Conservation (phyloP, 495 filamentous ascomycete genomes). For the Tuber borchii region DNA sequence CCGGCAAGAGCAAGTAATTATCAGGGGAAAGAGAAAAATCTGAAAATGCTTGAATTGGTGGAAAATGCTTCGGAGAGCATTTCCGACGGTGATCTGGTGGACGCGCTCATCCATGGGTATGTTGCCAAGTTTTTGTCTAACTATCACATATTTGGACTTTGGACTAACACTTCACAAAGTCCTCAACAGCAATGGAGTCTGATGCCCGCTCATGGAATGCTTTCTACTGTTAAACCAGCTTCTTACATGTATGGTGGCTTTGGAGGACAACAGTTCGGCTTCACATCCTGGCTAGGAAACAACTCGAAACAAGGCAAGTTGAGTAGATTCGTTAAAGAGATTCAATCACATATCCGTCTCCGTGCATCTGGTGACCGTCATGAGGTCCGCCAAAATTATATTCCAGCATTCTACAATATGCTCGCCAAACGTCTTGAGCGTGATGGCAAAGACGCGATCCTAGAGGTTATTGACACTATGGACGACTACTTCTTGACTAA, state of each 20-base stretch:
- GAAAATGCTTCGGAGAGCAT: conserved; percentile 90
- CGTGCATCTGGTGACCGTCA: conserved; percentile 84
- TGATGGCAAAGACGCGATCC: conserved; percentile 67
- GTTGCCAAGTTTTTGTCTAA: background rate
- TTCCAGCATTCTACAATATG: conserved; percentile 79
- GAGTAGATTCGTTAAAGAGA: conserved; percentile 78
- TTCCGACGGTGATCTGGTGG: conserved; percentile 92
- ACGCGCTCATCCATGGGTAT: conserved; percentile 89
- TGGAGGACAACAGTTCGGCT: conserved; percentile 44
- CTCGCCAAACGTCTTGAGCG: conserved; percentile 63
- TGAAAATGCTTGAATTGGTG: conserved; percentile 75
- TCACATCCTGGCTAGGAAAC: conserved; percentile 88
- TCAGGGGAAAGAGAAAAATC: conserved; percentile 57
- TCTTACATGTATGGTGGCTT: conserved; percentile 68
- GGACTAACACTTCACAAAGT: background rate
- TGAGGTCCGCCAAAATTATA: conserved; percentile 88
- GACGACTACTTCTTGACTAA: conserved; percentile 94
- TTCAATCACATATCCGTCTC: conserved; percentile 95
- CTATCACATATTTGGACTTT: background rate
- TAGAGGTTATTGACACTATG: conserved; percentile 80
- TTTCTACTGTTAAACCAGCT: conserved; percentile 89
- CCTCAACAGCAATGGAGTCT: conserved; percentile 96
- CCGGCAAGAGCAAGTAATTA: conserved; percentile 58
- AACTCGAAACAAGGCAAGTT: conserved; percentile 87
- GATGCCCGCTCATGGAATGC: conserved; percentile 95